Conservation (phyloP, 768 basidiomycete genomes). For the Royoungia palumana region DNA sequence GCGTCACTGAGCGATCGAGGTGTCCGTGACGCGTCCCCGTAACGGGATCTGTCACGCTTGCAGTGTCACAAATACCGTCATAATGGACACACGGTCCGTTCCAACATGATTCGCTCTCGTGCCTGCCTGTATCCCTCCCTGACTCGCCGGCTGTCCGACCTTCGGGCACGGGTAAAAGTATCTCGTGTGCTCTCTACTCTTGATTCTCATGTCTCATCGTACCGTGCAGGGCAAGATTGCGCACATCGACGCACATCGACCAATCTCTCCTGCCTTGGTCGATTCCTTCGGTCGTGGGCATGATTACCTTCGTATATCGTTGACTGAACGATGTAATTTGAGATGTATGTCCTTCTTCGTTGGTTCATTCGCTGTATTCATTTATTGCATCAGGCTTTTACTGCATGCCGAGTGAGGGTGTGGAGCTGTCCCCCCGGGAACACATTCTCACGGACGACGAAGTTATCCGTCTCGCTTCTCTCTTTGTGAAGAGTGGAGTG, state of each 20-base stretch:
- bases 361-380: background rate
- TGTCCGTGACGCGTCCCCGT: slow-evolving; percentile 21
- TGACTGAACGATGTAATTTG: slow-evolving; percentile 86
- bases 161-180: slow-evolving; percentile 24
- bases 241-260: slow-evolving; percentile 44
- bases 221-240: slow-evolving; percentile 51
- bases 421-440: slow-evolving; percentile 66
- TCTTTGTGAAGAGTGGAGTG: slow-evolving; percentile 82
- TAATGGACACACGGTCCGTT: background rate
- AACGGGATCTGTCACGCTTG: slow-evolving; percentile 10
- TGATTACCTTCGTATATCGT: slow-evolving; percentile 83
- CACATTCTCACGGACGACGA: slow-evolving; percentile 76
- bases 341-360: slow-evolving; percentile 51
- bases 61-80: background rate
- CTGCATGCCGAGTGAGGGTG: slow-evolving; percentile 83
- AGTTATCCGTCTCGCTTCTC: slow-evolving; percentile 62
- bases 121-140: slow-evolving; percentile 2
- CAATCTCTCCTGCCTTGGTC: slow-evolving; percentile 53
- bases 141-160: slow-evolving; percentile 9
- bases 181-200: background rate
- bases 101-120: slow-evolving; percentile 10
- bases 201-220: background rate
- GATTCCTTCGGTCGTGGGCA: slow-evolving; percentile 69
- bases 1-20: slow-evolving; percentile 15
- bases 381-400: slow-evolving; percentile 62